A percentile compares a stretch with the other conserved stretches of the same genome.
These are phyloP conservation scores for Daedalea quercina DNA, from an alignment of 768 basidiomycete species.

Conservation along the genomic window DNA sequence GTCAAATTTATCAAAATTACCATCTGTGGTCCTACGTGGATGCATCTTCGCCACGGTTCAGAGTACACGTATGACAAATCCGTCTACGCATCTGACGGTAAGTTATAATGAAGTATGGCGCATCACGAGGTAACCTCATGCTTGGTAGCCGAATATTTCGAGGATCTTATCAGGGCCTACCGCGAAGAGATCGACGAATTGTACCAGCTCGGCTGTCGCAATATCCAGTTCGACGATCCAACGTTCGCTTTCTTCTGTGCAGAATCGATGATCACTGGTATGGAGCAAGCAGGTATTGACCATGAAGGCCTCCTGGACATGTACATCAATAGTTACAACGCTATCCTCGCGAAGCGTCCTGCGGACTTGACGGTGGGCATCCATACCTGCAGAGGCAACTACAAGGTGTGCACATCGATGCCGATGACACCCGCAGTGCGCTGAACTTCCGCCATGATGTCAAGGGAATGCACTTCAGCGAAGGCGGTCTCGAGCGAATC, in stretches of 20 bases:
- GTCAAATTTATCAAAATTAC: conserved; percentile 63
- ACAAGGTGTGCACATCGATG: conserved; percentile 14
- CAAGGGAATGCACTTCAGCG: conserved; percentile 44
- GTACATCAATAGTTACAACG: conserved; percentile 57
- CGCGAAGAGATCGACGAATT: conserved; percentile 37
- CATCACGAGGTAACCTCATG: neutral
- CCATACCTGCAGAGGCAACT: conserved; percentile 51
- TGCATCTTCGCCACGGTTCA: conserved; percentile 57
- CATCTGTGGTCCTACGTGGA: conserved; percentile 63
- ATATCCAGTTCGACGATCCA: conserved; percentile 41
- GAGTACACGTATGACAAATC: conserved; percentile 49
- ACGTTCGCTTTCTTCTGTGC: conserved; percentile 56
- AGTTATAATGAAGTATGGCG: conserved; percentile 1
- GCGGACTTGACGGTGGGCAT: conserved; percentile 45
- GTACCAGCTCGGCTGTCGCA: conserved; percentile 36
- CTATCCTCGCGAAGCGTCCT: conserved; percentile 43
- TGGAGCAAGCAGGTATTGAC: conserved; percentile 54
- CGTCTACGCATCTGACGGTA: conserved; percentile 56
- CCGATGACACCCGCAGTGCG: neutral
- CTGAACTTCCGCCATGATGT: neutral
- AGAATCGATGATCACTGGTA: conserved; percentile 41
- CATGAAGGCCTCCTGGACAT: conserved; percentile 55
- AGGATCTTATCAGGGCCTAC: conserved; percentile 39
- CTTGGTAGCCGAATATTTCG: conserved; percentile 34
- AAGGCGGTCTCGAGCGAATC: conserved; percentile 52